Conservation (phyloP, 2,329 filamentous ascomycete genomes). For the Colletotrichum liriopes region DNA sequence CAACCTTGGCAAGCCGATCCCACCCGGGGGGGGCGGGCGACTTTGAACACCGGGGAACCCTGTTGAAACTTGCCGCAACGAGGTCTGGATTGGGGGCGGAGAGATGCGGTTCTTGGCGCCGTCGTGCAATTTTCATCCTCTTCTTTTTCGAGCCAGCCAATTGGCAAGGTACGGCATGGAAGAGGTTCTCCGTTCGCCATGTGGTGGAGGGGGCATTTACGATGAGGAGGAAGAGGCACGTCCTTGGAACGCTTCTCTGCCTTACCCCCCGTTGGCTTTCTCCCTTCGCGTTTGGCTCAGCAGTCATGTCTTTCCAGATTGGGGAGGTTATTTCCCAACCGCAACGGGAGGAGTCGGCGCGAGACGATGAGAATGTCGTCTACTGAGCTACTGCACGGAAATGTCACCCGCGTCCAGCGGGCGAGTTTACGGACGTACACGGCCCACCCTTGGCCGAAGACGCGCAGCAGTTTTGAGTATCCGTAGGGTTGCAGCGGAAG, state of each 20-base stretch:
- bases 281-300: not conserved
- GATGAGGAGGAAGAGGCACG: not conserved
- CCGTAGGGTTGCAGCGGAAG: slow-evolving; percentile 9
- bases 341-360: not conserved
- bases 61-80: slow-evolving; percentile 31
- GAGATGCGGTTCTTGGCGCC: slow-evolving; percentile 14
- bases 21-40: not conserved
- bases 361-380: not conserved
- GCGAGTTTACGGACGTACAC: not conserved
- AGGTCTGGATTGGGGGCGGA: slow-evolving; percentile 34
- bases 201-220: slow-evolving; percentile 8
- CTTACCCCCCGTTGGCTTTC: not conserved
- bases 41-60: slow-evolving; percentile 24
- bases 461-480: not conserved
- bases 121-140: not conserved
- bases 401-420: not conserved
- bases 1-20: not conserved
- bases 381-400: not conserved
- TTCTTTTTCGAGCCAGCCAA: not conserved
- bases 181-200: slow-evolving; percentile 10
- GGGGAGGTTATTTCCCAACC: no score
- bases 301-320: no score
- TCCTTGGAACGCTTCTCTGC: not conserved
- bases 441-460: not conserved
- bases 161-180: not conserved